A percentile compares a stretch with the other conserved stretches of the same genome.
phyloP scores from a whole-genome alignment of 768 basidiomycete genomes.

The Leccinum incarnatum region DNA sequence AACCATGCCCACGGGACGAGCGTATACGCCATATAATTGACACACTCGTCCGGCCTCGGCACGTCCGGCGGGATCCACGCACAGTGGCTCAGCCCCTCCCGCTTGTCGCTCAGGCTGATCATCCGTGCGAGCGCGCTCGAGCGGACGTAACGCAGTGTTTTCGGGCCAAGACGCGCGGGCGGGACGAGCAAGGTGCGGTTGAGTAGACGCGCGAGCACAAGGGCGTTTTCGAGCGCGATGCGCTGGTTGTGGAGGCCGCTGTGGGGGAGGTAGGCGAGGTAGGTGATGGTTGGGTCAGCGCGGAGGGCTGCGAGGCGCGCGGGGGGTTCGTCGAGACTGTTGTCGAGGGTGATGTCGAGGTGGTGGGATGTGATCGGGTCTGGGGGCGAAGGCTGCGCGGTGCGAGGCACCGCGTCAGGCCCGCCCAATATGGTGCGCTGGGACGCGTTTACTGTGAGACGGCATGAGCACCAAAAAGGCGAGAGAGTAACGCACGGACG shows the following conservation, averaged over 20 bases:
- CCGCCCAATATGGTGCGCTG: constrained; percentile 9
- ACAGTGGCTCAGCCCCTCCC: constrained; percentile 50
- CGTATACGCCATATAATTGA: constrained; percentile 59
- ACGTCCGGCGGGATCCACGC: constrained; percentile 34
- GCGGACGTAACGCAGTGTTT: constrained; percentile 59
- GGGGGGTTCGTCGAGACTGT: constrained; percentile 29
- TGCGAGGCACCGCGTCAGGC: neutral
- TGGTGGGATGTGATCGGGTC: neutral
- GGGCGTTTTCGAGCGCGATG: constrained; percentile 82
- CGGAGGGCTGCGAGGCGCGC: constrained; percentile 7
- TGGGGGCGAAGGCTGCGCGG: neutral
- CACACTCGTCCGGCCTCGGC: constrained; percentile 52
- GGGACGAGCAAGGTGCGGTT: constrained; percentile 79
- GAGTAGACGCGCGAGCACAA: constrained; percentile 64
- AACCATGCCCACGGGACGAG: constrained; percentile 70
- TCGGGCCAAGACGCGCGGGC: constrained; percentile 63
- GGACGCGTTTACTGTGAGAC: constrained; percentile 18
- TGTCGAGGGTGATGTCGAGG: constrained; percentile 23
- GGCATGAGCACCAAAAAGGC: constrained; percentile 17
- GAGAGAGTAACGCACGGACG: constrained; percentile 14
- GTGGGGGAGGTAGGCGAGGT: constrained; percentile 76
- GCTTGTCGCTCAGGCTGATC: constrained; percentile 48
- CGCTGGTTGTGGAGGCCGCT: constrained; percentile 86
- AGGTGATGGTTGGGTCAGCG: constrained; percentile 38
- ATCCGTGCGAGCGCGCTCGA: constrained; percentile 45